Percentiles rank a stretch among this genome's conserved stretches.
Evolutionary conservation across 345 rosid genomes (phyloP).

Genomic region (Hibiscus tridactylites): DNA sequence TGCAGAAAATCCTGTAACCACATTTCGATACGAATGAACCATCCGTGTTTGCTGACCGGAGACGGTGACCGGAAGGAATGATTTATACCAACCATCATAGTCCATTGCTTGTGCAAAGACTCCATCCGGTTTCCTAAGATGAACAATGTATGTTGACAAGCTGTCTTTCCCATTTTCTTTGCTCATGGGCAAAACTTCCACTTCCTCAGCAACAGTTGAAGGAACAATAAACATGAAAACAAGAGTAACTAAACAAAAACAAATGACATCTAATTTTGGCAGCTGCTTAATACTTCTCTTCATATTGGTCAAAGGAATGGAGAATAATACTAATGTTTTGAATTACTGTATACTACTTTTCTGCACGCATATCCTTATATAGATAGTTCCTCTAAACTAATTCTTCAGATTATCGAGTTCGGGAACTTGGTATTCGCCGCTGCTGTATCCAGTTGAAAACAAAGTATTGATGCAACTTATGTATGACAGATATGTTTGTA

Average conservation of each 20-base stretch:
- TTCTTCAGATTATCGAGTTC: too few species aligned
- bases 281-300: not conserved
- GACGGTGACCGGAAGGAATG: conserved; percentile 23
- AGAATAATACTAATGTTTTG: conserved; percentile 2
- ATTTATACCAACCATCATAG: conserved; percentile 24
- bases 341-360: not conserved
- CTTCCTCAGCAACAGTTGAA: conserved; percentile 5
- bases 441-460: not conserved
- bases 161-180: not conserved
- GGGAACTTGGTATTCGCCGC: conserved; percentile 3
- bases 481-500: not conserved
- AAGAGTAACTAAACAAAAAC: conserved; percentile 11
- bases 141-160: conserved; percentile 27
- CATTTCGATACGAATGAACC: conserved; percentile 30
- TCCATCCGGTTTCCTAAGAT: conserved; percentile 17
- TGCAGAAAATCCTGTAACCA: conserved; percentile 43
- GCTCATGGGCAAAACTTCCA: not conserved
- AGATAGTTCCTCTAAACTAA: not conserved
- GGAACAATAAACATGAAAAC: conserved; percentile 13
- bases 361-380: not conserved
- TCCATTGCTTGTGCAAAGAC: not conserved
- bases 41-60: conserved; percentile 19
- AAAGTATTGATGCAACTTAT: not conserved
- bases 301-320: not conserved
- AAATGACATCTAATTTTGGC: conserved; percentile 7